phyloP scores from a whole-genome alignment of 192 early-diverging fungal species.

The Backusella parvicylindrica region DNA sequence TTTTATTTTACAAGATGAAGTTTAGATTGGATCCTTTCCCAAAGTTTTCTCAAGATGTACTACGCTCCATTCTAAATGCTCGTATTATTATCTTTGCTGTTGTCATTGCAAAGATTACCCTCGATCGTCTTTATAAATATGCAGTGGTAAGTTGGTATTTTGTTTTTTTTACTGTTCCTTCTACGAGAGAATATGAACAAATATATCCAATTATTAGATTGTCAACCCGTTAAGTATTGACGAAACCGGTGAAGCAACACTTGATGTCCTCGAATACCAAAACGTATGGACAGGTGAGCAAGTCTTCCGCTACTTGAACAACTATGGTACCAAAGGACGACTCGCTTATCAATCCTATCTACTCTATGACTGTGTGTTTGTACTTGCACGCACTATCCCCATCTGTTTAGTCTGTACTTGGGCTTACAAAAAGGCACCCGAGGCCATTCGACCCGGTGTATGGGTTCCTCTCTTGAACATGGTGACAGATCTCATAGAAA shows the following conservation, averaged over 20 bases:
- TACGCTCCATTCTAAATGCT: neutral
- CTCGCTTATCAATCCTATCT: constrained; percentile 13
- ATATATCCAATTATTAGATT: neutral
- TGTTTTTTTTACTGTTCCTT: no score
- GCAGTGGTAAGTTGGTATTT: constrained; percentile 16
- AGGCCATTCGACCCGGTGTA: constrained; percentile 12
- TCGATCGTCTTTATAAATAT: constrained; percentile 17
- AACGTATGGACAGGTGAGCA: constrained; percentile 12
- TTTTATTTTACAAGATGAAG: neutral
- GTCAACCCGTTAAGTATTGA: constrained; percentile 21
- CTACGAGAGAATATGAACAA: neutral
- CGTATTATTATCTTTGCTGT: constrained; percentile 13
- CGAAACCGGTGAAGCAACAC: constrained; percentile 14
- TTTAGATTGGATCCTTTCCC: constrained; percentile 19
- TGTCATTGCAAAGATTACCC: constrained; percentile 7
- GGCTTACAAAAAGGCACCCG: constrained; percentile 13
- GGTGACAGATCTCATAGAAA: constrained; percentile 20
- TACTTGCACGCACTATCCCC: constrained; percentile 20
- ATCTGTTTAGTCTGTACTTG: constrained; percentile 17
- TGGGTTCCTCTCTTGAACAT: constrained; percentile 15
- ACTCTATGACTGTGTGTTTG: constrained; percentile 23
- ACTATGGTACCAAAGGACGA: constrained; percentile 21
- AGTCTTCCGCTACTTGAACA: constrained; percentile 9
- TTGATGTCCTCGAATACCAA: constrained; percentile 34
- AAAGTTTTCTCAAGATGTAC: neutral